Conservation (phyloP, 2,329 filamentous ascomycete species). For the Endothia cerciana region DNA sequence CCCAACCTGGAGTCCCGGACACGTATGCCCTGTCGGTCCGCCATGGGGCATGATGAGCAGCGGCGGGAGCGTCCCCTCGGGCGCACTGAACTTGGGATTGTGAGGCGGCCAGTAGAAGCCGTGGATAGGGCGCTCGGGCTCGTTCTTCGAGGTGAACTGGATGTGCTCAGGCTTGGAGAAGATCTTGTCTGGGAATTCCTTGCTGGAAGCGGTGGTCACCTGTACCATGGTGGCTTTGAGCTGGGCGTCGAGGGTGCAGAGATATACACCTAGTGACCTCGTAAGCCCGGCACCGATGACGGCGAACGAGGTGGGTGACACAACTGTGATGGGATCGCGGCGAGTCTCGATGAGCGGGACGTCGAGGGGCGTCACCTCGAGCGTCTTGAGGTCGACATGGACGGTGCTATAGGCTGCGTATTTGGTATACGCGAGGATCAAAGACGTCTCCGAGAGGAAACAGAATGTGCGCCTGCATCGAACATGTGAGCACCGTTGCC, state of each 20-base stretch:
- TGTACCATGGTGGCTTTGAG: constrained; percentile 31
- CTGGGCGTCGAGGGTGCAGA: constrained; percentile 35
- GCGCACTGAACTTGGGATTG: constrained; percentile 48
- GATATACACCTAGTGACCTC: constrained; percentile 40
- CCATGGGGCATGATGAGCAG: constrained; percentile 56
- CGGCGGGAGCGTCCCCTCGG: constrained; percentile 47
- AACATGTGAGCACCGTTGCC: background rate
- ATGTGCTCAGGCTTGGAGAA: constrained; percentile 45
- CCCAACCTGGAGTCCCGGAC: constrained; percentile 47
- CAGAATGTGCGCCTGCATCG: constrained; percentile 15
- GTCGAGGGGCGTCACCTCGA: constrained; percentile 37
- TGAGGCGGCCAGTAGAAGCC: constrained; percentile 54
- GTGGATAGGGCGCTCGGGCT: constrained; percentile 41
- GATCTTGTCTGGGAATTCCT: constrained; percentile 35
- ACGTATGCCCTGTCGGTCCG: constrained; percentile 51
- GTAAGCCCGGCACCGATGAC: constrained; percentile 41
- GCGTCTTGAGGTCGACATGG: constrained; percentile 40
- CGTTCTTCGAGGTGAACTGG: constrained; percentile 34
- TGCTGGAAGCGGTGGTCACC: constrained; percentile 39
- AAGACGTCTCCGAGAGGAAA: constrained; percentile 38
- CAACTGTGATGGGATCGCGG: constrained; percentile 39
- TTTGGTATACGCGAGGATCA: constrained; percentile 38
- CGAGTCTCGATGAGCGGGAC: constrained; percentile 39
- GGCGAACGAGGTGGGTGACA: constrained; percentile 41
- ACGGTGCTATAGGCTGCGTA: constrained; percentile 19